These are phyloP conservation scores for Stemphylium lycopersici DNA, from an alignment of 2,329 filamentous ascomycete species.

Conservation along the genomic window DNA sequence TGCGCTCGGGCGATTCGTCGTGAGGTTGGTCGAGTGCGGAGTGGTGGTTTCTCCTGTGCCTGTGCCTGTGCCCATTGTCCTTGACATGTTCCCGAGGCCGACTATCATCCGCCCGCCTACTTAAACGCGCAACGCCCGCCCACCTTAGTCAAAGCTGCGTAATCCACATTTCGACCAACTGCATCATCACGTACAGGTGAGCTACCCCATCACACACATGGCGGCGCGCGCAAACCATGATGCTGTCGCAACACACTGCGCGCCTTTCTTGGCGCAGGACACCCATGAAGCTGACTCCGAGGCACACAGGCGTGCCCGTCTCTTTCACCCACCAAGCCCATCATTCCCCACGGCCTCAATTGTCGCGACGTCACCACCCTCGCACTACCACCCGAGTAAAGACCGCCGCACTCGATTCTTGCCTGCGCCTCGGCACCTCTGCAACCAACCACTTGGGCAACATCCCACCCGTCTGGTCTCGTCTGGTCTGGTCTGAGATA, in stretches of 20 bases:
- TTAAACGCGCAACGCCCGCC: slow-evolving; percentile 16
- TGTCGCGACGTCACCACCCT: slow-evolving; percentile 18
- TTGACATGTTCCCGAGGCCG: slow-evolving; percentile 9
- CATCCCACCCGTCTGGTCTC: no score
- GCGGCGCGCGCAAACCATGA: slow-evolving; percentile 11
- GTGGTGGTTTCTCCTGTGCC: not conserved
- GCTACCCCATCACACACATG: slow-evolving; percentile 12
- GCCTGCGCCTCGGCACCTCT: not conserved
- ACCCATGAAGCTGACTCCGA: slow-evolving; percentile 19
- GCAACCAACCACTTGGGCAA: no score
- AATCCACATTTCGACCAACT: slow-evolving; percentile 27
- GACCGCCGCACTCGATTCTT: not conserved
- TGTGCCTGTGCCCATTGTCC: not conserved
- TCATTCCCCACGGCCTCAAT: slow-evolving; percentile 2
- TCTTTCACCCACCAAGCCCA: slow-evolving; percentile 11
- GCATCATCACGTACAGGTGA: slow-evolving; percentile 29
- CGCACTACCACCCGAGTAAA: not conserved
- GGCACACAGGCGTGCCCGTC: slow-evolving; percentile 2
- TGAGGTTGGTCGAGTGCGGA: not conserved
- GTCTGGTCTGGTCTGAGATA: not conserved
- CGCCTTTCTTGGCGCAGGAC: slow-evolving; percentile 11
- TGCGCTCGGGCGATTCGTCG: slow-evolving; percentile 1
- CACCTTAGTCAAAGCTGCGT: slow-evolving; percentile 31
- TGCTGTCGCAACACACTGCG: slow-evolving; percentile 14
- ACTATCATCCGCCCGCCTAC: slow-evolving; percentile 11